Conservation (phyloP, 768 basidiomycete genomes). For the Auricularia cornea region DNA sequence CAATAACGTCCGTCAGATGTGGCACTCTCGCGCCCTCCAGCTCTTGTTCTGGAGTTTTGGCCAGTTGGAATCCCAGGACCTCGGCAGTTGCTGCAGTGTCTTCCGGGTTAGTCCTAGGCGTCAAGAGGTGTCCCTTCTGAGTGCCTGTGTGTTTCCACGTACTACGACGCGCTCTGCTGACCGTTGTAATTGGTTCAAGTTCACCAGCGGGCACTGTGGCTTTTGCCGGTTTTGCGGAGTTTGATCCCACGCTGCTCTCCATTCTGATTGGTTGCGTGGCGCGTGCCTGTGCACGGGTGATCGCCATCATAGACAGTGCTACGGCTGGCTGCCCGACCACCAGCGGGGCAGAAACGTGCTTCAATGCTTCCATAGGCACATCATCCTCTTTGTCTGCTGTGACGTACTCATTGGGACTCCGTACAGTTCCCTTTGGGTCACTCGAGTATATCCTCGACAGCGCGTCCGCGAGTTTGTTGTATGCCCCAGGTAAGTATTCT, state of each 20-base stretch:
- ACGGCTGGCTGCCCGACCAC: not conserved
- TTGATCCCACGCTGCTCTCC: no score
- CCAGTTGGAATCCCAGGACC: no score
- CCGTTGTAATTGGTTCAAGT: not conserved
- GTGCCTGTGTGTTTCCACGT: not conserved
- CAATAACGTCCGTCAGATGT: not conserved
- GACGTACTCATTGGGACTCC: conserved; percentile 1
- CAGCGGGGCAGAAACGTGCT: not conserved
- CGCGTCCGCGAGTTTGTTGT: conserved; percentile 4
- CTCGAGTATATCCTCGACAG: conserved; percentile 3
- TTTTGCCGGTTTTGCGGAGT: no score
- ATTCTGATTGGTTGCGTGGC: no score
- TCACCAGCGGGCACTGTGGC: no score
- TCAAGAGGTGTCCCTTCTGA: not conserved
- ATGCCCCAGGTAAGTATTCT: conserved; percentile 1
- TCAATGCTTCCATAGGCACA: not conserved
- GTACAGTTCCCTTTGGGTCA: not conserved
- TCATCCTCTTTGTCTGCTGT: not conserved
- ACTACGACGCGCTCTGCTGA: no score
- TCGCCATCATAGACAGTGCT: not conserved
- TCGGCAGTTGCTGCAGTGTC: no score
- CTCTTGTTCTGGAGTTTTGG: no score
- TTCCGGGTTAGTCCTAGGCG: not conserved
- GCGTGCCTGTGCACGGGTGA: no score
- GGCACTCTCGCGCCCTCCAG: not conserved